These are phyloP conservation scores for Claviceps sp. DNA, from an alignment of 2,329 filamentous ascomycete genomes.

Conservation along the genomic window DNA sequence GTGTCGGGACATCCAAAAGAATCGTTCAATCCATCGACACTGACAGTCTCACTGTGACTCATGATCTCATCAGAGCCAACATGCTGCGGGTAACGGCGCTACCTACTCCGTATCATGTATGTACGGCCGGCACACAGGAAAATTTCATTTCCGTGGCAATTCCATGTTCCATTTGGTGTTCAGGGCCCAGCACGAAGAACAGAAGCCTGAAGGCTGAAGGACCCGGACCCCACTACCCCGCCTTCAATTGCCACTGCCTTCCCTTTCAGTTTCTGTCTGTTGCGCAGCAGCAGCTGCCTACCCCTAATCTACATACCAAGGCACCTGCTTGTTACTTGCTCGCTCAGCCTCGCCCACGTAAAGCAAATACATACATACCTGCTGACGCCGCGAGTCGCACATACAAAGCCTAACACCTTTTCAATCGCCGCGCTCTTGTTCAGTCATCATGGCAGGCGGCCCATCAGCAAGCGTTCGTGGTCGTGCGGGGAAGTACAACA, in stretches of 20 bases:
- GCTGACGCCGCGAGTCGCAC: neutral
- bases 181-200: too few species aligned
- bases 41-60: too few species aligned
- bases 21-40: too few species aligned
- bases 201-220: too few species aligned
- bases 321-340: neutral
- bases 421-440: neutral
- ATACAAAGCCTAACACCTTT: neutral
- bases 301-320: neutral
- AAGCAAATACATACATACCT: neutral
- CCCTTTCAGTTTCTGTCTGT: neutral
- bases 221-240: conserved; percentile 23
- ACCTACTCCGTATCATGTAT: too few species aligned
- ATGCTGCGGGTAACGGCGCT: too few species aligned
- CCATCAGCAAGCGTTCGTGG: conserved; percentile 45
- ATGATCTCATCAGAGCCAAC: too few species aligned
- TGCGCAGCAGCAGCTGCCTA: neutral
- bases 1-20: too few species aligned
- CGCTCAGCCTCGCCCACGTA: neutral
- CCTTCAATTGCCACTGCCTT: conserved; percentile 9
- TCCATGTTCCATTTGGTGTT: too few species aligned
- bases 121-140: too few species aligned
- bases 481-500: conserved; percentile 87
- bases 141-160: too few species aligned
- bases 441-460: conserved; percentile 31